These are phyloP conservation scores for Paraphaeosphaeria sporulosa DNA, from an alignment of 2,329 filamentous ascomycete species.

Conservation along the genomic window DNA sequence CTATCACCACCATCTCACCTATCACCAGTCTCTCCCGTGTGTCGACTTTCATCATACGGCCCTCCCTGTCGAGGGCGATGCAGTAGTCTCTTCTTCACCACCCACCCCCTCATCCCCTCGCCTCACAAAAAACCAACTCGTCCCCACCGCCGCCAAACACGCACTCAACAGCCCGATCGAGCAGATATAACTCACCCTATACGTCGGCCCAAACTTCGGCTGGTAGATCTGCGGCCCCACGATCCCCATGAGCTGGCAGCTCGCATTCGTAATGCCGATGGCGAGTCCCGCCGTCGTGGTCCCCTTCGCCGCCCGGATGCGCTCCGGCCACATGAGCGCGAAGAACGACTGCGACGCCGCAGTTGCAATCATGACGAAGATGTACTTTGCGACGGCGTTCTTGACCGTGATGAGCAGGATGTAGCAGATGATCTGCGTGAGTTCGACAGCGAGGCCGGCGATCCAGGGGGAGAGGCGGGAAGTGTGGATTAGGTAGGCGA, in stretches of 20 bases:
- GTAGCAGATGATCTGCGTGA: slow-evolving; percentile 49
- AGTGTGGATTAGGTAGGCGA: slow-evolving; percentile 32
- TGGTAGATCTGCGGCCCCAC: too few species aligned
- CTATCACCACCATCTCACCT: too few species aligned
- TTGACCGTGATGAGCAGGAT: slow-evolving; percentile 50
- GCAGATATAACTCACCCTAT: slow-evolving; percentile 48
- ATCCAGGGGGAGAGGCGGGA: slow-evolving; percentile 33
- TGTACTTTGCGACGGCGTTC: slow-evolving; percentile 46
- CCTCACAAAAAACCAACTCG: slow-evolving; percentile 28
- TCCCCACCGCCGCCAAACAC: slow-evolving; percentile 25
- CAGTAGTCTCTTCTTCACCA: background rate
- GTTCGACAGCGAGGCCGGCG: slow-evolving; percentile 36
- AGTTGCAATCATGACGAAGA: slow-evolving; percentile 52
- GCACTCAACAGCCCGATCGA: slow-evolving; percentile 44
- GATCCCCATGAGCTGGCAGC: too few species aligned
- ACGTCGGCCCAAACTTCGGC: too few species aligned
- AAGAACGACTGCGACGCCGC: too few species aligned
- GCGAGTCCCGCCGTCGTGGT: too few species aligned
- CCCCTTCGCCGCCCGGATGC: too few species aligned
- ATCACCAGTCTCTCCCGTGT: too few species aligned
- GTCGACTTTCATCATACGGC: too few species aligned
- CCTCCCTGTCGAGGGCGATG: too few species aligned
- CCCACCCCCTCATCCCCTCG: slow-evolving; percentile 13
- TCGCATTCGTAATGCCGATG: too few species aligned
- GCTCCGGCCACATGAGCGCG: too few species aligned